Conservation (phyloP, 192 early-diverging fungal genomes). For the Coemansia sp. region DNA sequence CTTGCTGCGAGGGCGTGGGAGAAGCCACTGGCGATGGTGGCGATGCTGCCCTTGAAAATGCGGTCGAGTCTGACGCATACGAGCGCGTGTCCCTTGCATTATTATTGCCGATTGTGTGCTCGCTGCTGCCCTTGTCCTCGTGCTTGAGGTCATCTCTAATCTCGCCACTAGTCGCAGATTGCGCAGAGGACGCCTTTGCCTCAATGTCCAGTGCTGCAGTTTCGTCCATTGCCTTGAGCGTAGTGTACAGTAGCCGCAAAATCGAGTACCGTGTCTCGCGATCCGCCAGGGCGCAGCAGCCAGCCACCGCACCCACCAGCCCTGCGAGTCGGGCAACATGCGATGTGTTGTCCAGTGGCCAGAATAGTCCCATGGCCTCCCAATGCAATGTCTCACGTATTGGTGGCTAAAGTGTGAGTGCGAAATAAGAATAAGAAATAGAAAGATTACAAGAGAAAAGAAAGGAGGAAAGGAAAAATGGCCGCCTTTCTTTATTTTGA, state of each 20-base stretch:
- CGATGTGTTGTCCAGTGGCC: constrained; percentile 27
- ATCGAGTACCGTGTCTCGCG: constrained; percentile 40
- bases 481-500: too few species aligned
- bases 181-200: not conserved
- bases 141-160: not conserved
- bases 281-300: constrained; percentile 40
- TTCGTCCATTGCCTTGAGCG: constrained; percentile 35
- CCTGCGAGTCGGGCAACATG: constrained; percentile 21
- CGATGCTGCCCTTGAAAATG: constrained; percentile 37
- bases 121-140: not conserved
- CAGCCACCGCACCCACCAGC: constrained; percentile 32
- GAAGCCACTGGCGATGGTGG: constrained; percentile 9
- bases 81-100: constrained; percentile 39
- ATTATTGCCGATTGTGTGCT: constrained; percentile 5
- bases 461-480: too few species aligned
- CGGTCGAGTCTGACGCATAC: constrained; percentile 49
- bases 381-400: too few species aligned
- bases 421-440: not conserved
- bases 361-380: constrained; percentile 49
- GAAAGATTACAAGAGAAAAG: not conserved
- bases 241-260: constrained; percentile 27
- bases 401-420: too few species aligned
- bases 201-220: constrained; percentile 28
- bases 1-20: constrained; percentile 3
- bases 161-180: not conserved